Evolutionary conservation across 2,329 filamentous ascomycete genomes (phyloP).

Genomic region (Arthrobotrys iridis): DNA sequence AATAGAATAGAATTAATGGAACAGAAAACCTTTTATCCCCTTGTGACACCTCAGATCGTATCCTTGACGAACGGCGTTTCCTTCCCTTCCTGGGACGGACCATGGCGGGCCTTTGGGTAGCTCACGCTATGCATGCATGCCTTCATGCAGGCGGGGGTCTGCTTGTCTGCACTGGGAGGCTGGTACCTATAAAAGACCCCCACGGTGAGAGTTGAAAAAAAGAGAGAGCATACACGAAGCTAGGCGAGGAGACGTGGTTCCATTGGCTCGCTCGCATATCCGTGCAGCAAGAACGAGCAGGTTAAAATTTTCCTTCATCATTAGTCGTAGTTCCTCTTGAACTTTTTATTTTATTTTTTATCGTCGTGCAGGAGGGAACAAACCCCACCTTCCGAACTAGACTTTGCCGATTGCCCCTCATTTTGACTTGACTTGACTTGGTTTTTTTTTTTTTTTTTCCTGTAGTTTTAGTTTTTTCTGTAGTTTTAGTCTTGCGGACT

Average conservation of each 20-base stretch:
- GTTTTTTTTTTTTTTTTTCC: background rate
- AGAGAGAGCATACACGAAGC: slow-evolving; percentile 12
- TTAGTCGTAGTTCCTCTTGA: slow-evolving; percentile 42
- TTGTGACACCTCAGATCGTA: slow-evolving; percentile 39
- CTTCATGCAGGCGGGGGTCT: slow-evolving; percentile 42
- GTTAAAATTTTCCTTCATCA: slow-evolving; percentile 43
- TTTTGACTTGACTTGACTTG: no score
- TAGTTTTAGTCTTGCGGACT: background rate
- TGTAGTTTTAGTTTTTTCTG: background rate
- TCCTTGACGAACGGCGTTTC: slow-evolving; percentile 44
- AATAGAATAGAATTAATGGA: background rate
- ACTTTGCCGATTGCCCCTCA: slow-evolving; percentile 55
- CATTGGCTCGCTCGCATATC: slow-evolving; percentile 52
- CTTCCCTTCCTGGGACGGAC: slow-evolving; percentile 49
- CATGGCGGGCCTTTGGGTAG: slow-evolving; percentile 45
- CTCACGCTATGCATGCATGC: slow-evolving; percentile 47
- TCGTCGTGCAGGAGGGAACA: background rate
- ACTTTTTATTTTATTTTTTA: slow-evolving; percentile 41
- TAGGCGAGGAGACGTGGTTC: slow-evolving; percentile 50
- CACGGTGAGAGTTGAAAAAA: slow-evolving; percentile 54
- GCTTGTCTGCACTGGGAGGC: slow-evolving; percentile 31
- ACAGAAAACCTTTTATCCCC: slow-evolving; percentile 1
- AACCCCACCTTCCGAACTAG: slow-evolving; percentile 55
- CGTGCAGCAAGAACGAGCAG: slow-evolving; percentile 44
- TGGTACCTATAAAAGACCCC: slow-evolving; percentile 35